Percentiles rank a stretch among this genome's conserved stretches.
These are phyloP conservation scores for Pythium guiyangense DNA, from an alignment of 352 stramenopile genomes.

Conservation along the genomic window DNA sequence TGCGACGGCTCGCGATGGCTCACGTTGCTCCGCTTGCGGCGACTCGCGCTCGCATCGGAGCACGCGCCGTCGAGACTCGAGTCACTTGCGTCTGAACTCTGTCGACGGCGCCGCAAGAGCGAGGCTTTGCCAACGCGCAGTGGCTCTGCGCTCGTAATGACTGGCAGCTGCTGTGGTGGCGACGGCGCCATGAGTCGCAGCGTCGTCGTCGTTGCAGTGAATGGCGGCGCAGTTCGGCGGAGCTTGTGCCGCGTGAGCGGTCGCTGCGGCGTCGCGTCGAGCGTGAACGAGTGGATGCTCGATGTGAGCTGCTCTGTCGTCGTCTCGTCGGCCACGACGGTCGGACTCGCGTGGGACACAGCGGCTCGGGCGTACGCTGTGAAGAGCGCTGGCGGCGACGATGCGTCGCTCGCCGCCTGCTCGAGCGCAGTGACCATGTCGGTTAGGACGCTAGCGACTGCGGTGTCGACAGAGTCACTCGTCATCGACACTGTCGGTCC, in stretches of 20 bases:
- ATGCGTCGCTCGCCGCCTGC: background rate
- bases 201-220: background rate
- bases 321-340: conserved; percentile 18
- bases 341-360: conserved; percentile 17
- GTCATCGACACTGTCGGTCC: background rate
- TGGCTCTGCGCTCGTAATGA: background rate
- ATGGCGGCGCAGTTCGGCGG: background rate
- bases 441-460: background rate
- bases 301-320: conserved; percentile 48
- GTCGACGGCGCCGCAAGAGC: conserved; percentile 37
- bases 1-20: conserved; percentile 9
- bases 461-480: background rate
- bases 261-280: conserved; percentile 12
- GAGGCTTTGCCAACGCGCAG: conserved; percentile 3
- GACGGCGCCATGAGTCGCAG: background rate
- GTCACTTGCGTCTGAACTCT: conserved; percentile 52
- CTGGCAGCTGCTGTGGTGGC: no score
- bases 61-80: conserved; percentile 53
- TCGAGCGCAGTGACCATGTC: background rate
- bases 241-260: conserved; percentile 4
- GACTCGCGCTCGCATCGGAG: conserved; percentile 34
- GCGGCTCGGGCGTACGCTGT: background rate
- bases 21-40: conserved; percentile 70
- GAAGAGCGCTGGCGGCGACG: background rate
- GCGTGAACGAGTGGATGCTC: conserved; percentile 41